phyloP scores from a whole-genome alignment of 2,329 filamentous ascomycete species.

The Massarina eburnea region DNA sequence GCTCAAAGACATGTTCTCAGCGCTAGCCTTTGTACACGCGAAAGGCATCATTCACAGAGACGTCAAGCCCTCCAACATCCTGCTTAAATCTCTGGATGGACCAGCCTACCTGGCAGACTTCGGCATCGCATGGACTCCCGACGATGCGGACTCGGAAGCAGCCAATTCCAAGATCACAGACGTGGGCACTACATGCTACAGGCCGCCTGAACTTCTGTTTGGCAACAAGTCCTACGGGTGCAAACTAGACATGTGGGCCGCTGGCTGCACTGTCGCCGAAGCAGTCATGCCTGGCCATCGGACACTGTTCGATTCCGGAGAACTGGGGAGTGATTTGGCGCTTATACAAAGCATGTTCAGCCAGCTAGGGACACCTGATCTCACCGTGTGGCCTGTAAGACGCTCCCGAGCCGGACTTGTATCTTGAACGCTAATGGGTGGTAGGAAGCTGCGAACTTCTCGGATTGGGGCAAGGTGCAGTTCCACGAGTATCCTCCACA shows the following conservation, averaged over 20 bases:
- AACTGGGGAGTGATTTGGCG: slow-evolving; percentile 88
- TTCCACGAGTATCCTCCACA: slow-evolving; percentile 73
- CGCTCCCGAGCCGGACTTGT: not conserved
- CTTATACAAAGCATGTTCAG: slow-evolving; percentile 92
- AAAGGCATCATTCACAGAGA: slow-evolving; percentile 87
- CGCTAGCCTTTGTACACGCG: slow-evolving; percentile 70
- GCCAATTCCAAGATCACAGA: slow-evolving; percentile 77
- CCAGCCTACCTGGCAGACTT: slow-evolving; percentile 87
- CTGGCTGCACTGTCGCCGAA: slow-evolving; percentile 83
- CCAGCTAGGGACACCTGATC: slow-evolving; percentile 82
- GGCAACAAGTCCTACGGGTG: slow-evolving; percentile 72
- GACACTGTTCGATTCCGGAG: slow-evolving; percentile 81
- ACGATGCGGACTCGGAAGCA: slow-evolving; percentile 61
- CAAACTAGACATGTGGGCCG: slow-evolving; percentile 84
- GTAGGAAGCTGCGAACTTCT: slow-evolving; percentile 66
- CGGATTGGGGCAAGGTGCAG: slow-evolving; percentile 84
- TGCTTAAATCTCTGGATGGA: slow-evolving; percentile 67
- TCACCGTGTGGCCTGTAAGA: slow-evolving; percentile 76
- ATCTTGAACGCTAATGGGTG: slow-evolving; percentile 8
- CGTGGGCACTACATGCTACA: slow-evolving; percentile 89
- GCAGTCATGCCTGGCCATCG: slow-evolving; percentile 57
- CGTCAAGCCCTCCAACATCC: slow-evolving; percentile 87
- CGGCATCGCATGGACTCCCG: slow-evolving; percentile 82
- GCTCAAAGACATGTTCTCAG: slow-evolving; percentile 70
- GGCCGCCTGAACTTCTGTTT: slow-evolving; percentile 87